phyloP scores from a whole-genome alignment of 1,284 basidiomycete species.

The Ceratorhiza oryzae-sativae region DNA sequence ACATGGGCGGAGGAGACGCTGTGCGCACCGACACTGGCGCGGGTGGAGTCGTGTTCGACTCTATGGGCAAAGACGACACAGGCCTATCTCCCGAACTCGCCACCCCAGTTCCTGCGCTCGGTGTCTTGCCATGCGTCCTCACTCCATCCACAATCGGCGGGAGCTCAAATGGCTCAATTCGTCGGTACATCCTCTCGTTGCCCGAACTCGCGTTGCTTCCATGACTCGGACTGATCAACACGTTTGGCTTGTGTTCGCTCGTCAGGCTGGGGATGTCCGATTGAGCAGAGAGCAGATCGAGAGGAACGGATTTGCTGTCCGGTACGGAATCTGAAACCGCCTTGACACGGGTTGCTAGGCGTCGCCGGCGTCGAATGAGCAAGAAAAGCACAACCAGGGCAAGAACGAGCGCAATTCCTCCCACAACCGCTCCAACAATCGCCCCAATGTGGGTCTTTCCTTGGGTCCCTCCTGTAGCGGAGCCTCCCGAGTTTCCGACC shows the following conservation, averaged over 20 bases:
- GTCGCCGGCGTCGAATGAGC: constrained; percentile 13
- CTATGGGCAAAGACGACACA: background rate
- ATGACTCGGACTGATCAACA: constrained; percentile 17
- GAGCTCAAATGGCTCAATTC: constrained; percentile 27
- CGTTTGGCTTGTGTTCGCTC: constrained; percentile 7
- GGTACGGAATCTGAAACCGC: background rate
- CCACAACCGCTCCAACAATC: constrained; percentile 24
- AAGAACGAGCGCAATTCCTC: constrained; percentile 4
- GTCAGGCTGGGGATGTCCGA: background rate
- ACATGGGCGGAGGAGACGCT: background rate
- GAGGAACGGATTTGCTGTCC: background rate
- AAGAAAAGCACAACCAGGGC: background rate
- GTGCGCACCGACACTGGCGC: background rate
- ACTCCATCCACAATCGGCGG: constrained; percentile 13
- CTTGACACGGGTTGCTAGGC: background rate
- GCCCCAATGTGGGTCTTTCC: background rate
- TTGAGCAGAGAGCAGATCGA: constrained; percentile 15
- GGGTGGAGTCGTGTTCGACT: background rate
- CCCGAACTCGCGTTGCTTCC: background rate
- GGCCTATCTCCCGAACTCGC: background rate
- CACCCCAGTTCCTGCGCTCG: background rate
- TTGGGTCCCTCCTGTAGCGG: background rate
- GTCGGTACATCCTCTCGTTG: background rate
- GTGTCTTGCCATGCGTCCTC: background rate
- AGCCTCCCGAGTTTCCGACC: constrained; percentile 1